phyloP scores from a whole-genome alignment of 83 land plant genomes.

The Isoetes engelmannii region DNA sequence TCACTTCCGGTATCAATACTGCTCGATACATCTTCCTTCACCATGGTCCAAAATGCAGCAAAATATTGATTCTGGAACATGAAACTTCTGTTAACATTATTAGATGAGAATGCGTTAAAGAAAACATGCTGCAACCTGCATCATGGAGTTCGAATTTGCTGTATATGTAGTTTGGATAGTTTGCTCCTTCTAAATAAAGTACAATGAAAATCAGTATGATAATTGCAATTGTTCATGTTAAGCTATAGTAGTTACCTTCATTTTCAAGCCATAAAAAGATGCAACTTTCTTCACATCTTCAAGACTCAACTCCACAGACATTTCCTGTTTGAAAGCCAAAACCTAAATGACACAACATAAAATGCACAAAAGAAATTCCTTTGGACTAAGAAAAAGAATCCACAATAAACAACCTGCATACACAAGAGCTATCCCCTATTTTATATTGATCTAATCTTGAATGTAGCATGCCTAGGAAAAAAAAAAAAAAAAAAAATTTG shows the following conservation, averaged over 20 bases:
- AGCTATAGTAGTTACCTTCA: conserved; percentile 48
- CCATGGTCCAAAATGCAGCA: conserved; percentile 91
- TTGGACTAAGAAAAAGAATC: too few species aligned
- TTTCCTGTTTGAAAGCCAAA: conserved; percentile 41
- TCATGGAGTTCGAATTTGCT: conserved; percentile 76
- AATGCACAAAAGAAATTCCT: too few species aligned
- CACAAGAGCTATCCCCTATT: too few species aligned
- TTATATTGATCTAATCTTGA: too few species aligned
- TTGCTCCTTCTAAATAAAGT: conserved; percentile 46
- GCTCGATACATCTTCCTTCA: conserved; percentile 33
- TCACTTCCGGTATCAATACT: too few species aligned
- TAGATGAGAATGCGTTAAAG: neutral
- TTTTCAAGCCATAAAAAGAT: conserved; percentile 55
- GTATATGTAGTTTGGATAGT: conserved; percentile 83
- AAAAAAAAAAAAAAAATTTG: too few species aligned
- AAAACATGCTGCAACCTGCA: conserved; percentile 49
- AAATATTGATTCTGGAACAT: conserved; percentile 67
- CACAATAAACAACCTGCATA: too few species aligned
- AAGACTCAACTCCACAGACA: conserved; percentile 90
- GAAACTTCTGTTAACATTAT: neutral
- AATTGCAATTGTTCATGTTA: neutral
- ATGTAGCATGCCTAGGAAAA: too few species aligned
- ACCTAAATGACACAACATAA: neutral
- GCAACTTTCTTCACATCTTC: conserved; percentile 92
- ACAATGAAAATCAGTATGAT: conserved; percentile 3